phyloP scores from a whole-genome alignment of 257 asterid genomes.

The Solanum ossicruentum region DNA sequence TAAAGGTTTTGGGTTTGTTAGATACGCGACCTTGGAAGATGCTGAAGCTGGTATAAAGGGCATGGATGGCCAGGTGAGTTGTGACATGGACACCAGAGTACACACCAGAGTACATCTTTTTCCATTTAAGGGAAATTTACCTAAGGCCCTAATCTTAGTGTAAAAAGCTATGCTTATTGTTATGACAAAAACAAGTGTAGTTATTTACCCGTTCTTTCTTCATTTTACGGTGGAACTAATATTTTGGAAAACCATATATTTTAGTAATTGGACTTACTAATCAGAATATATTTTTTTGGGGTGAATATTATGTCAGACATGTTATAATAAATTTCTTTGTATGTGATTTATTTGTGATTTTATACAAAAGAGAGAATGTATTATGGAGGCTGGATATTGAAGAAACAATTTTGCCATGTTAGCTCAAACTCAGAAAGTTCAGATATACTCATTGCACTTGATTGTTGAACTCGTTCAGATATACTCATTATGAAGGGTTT shows the following conservation, averaged over 20 bases:
- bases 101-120: not conserved
- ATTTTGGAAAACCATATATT: not conserved
- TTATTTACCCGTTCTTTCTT: not conserved
- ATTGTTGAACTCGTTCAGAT: not conserved
- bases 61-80: conserved; percentile 82
- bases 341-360: not conserved
- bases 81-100: not conserved
- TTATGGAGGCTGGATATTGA: not conserved
- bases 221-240: not conserved
- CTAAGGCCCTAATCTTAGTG: not conserved
- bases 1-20: conserved; percentile 81
- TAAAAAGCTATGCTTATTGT: not conserved
- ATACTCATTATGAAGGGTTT: not conserved
- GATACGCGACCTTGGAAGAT: conserved; percentile 48
- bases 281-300: not conserved
- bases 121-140: not conserved
- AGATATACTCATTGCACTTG: not conserved
- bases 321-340: not conserved
- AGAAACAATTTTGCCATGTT: not conserved
- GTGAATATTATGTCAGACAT: not conserved
- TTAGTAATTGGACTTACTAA: not conserved
- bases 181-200: not conserved
- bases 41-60: conserved; percentile 72
- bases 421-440: not conserved
- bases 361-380: not conserved